phyloP scores from a whole-genome alignment of 2,329 filamentous ascomycete species.

The Cercospora nicotianae region DNA sequence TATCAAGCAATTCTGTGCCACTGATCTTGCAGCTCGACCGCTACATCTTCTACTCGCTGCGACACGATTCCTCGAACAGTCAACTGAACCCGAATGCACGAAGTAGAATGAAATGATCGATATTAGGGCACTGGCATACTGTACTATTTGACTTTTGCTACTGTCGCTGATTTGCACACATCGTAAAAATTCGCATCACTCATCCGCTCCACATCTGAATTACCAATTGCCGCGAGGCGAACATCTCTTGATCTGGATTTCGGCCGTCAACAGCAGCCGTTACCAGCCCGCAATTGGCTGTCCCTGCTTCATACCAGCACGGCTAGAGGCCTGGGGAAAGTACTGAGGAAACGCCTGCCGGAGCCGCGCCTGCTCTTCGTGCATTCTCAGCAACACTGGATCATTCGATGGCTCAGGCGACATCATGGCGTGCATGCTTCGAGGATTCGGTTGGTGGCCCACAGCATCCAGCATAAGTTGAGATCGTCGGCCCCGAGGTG shows the following conservation, averaged over 20 bases:
- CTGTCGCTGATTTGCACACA: neutral
- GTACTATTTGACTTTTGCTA: neutral
- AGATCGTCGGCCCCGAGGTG: neutral
- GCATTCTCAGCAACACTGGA: slow-evolving; percentile 2
- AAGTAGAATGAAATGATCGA: neutral
- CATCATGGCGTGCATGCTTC: slow-evolving; percentile 12
- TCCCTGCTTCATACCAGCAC: neutral
- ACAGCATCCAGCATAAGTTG: slow-evolving; percentile 6
- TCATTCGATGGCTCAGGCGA: slow-evolving; percentile 8
- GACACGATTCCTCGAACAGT: neutral
- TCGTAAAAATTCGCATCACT: neutral
- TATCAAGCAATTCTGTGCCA: neutral
- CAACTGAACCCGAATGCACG: neutral
- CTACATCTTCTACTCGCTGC: neutral
- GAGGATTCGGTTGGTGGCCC: slow-evolving; percentile 11
- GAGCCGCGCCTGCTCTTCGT: slow-evolving; percentile 5
- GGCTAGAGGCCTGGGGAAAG: neutral
- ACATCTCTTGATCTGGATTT: neutral
- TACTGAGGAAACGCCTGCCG: slow-evolving; percentile 8
- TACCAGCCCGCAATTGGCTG: slow-evolving; percentile 13
- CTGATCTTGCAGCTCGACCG: neutral
- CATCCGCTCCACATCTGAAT: neutral
- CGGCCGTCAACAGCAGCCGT: neutral
- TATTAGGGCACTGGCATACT: neutral
- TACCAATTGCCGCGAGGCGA: neutral